Base-by-base conservation (phyloP, 805 yeast genomes). In the Brettanomyces sp. region DNA sequence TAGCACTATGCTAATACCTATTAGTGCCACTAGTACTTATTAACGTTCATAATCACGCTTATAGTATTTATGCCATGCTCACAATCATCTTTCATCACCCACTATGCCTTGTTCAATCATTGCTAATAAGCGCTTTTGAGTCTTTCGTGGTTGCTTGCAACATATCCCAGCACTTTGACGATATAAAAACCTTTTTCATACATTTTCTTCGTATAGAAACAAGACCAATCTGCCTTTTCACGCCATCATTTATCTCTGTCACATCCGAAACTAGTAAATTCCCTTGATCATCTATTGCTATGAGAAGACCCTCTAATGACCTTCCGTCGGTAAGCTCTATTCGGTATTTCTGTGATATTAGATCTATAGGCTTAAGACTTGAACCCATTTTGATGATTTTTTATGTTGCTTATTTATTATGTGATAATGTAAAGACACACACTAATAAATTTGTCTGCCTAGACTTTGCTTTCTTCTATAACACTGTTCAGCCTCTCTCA, bases 181-280 rank as follows among this genome's bases (percentile, higher is more conserved):
- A 51, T 11, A 68, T 51, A 24, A 52, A 56, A 2, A 66, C 56
- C 21, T 58, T 56, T 3, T 47, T 43, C 3, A 76, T 69, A 4
- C 76, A 62, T 1, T 52, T 50, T 44, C 65, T 60, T 1, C 79
- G 80, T 3, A 77, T 68, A 51, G 81, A 75, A n/a, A 77, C 79
- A 8, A 77, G 56, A 0, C 82, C 82, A 37, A 76, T 53, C 40
- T 67, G 67, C 50, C 82, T 62, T 25, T 48, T 44, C 13, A 50
- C 50, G 14, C 43, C 40, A 12, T 50, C 54, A 13, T 48, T 49
- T 1, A 43, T 37, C 30, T 72, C 77, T 11, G 48, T 50, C 8
- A 66, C 72, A 46, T 67, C 64, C 36, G 73, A 66, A 22, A 72
- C 49, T 18, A 73, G 54, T 5, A 72, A 44, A 46, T 72, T 73